These are phyloP conservation scores for Zygoascus meyerae DNA, from an alignment of 1,139 yeast species.

Conservation along the genomic window DNA sequence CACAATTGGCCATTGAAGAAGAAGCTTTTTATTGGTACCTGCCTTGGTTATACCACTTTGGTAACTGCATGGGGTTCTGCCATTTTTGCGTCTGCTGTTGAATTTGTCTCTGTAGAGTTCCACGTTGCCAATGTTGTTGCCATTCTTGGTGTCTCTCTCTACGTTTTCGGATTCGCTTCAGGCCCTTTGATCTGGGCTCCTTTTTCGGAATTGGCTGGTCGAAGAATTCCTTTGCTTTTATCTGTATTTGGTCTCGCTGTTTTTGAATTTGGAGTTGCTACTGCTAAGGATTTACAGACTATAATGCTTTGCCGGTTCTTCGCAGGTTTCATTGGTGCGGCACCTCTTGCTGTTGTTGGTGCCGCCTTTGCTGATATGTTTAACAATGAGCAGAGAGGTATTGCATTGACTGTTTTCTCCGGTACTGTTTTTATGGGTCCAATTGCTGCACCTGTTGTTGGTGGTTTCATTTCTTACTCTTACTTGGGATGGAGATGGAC, in stretches of 20 bases:
- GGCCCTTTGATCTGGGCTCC: slow-evolving; percentile 86
- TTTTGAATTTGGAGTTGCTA: slow-evolving; percentile 66
- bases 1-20: slow-evolving; percentile 41
- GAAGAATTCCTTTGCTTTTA: slow-evolving; percentile 51
- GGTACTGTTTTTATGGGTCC: slow-evolving; percentile 73
- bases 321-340: slow-evolving; percentile 71
- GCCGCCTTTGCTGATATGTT: slow-evolving; percentile 78
- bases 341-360: slow-evolving; percentile 77
- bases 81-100: slow-evolving; percentile 37
- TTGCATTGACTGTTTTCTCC: slow-evolving; percentile 59
- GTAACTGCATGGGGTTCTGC: slow-evolving; percentile 43
- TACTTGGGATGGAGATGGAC: slow-evolving; percentile 57
- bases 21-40: slow-evolving; percentile 33
- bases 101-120: slow-evolving; percentile 27
- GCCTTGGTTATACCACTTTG: slow-evolving; percentile 37
- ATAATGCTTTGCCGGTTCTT: slow-evolving; percentile 68
- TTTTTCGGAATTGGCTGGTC: slow-evolving; percentile 66
- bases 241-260: slow-evolving; percentile 52
- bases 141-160: slow-evolving; percentile 57
- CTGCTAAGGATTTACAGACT: slow-evolving; percentile 68
- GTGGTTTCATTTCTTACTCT: slow-evolving; percentile 34
- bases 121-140: slow-evolving; percentile 32
- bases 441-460: slow-evolving; percentile 53
- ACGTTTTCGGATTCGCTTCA: slow-evolving; percentile 73
- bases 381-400: slow-evolving; percentile 56